phyloP scores from a whole-genome alignment of 441 rosid species.

The Heliophila coronopifolia region DNA sequence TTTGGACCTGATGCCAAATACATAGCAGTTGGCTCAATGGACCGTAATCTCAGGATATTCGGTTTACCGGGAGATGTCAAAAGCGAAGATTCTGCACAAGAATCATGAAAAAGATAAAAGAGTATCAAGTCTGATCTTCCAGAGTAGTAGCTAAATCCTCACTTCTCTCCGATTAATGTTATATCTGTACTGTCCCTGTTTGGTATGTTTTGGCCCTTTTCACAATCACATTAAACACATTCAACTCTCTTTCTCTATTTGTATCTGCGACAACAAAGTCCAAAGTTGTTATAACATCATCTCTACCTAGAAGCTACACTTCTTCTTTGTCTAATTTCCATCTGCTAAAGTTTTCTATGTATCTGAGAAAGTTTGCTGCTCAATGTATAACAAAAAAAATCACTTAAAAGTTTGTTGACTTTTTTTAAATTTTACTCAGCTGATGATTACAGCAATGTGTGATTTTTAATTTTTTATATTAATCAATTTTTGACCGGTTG shows the following conservation, averaged over 20 bases:
- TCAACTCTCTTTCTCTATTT: background rate
- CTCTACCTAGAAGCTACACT: background rate
- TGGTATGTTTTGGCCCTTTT: background rate
- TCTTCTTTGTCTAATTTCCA: background rate
- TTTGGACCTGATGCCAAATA: slow-evolving; percentile 83
- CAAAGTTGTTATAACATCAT: slow-evolving; percentile 1
- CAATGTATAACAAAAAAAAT: too few relatives aligned
- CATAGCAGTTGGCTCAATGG: slow-evolving; percentile 94
- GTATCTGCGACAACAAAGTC: background rate
- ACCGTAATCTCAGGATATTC: slow-evolving; percentile 82
- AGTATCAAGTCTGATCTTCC: background rate
- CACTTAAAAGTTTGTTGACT: too few relatives aligned
- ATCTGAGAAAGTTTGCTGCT: background rate
- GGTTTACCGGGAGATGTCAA: slow-evolving; percentile 57
- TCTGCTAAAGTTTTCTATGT: background rate
- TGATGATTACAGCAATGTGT: background rate
- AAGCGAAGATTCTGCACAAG: slow-evolving; percentile 33
- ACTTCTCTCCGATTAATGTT: slow-evolving; percentile 9
- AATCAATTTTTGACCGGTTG: too few relatives aligned
- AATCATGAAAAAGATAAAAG: slow-evolving; percentile 36
- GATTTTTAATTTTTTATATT: too few relatives aligned
- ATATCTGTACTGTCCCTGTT: slow-evolving; percentile 11
- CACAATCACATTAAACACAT: background rate
- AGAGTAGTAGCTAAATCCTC: slow-evolving; percentile 23
- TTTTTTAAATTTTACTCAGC: too few relatives aligned